Conservation (phyloP, 2,329 filamentous ascomycete genomes). For the Onygenales sp. region DNA sequence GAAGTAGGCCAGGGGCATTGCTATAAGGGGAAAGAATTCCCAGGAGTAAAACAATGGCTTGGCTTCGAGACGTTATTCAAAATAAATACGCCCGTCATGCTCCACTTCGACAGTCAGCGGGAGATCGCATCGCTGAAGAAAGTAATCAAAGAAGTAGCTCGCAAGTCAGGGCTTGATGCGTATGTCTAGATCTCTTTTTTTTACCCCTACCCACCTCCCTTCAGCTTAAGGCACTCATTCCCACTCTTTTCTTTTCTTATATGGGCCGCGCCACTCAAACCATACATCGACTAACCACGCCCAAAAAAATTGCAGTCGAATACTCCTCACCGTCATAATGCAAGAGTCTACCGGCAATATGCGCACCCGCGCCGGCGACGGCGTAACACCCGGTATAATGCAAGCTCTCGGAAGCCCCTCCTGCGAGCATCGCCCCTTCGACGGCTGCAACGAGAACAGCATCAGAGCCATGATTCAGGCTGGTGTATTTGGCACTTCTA, state of each 20-base stretch:
- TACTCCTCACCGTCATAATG: constrained; percentile 2
- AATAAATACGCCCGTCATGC: background rate
- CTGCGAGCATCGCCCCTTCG: background rate
- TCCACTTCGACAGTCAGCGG: background rate
- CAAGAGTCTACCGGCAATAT: constrained; percentile 2
- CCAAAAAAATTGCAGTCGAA: background rate
- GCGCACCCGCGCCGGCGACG: background rate
- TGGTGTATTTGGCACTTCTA: background rate
- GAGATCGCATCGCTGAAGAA: background rate
- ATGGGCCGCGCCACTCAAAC: background rate
- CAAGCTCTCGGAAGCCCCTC: background rate
- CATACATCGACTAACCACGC: background rate
- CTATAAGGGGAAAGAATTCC: constrained; percentile 3
- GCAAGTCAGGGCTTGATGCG: background rate
- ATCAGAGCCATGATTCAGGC: background rate
- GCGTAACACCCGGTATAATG: constrained; percentile 1
- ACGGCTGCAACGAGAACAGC: background rate
- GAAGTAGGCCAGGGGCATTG: background rate
- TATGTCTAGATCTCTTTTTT: background rate
- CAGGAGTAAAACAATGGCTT: background rate
- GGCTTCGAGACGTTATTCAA: background rate
- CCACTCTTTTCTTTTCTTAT: background rate
- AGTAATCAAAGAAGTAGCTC: background rate
- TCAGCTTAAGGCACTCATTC: background rate
- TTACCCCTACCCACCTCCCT: background rate